These are phyloP conservation scores for Naganishia onofrii DNA, from an alignment of 768 basidiomycete species.

Conservation along the genomic window DNA sequence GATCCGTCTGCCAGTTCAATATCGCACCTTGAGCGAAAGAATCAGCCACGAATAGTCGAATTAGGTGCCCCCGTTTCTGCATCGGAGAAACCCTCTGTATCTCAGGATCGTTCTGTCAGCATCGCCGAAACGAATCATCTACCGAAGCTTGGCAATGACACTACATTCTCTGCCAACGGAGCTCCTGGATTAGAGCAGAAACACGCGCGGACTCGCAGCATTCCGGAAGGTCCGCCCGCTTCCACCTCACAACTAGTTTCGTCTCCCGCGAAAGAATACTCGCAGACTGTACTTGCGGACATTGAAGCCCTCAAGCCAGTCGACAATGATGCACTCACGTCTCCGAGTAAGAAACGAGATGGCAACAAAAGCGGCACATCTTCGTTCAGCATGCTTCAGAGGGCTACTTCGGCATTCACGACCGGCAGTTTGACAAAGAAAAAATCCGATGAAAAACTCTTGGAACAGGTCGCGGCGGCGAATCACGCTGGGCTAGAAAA, in stretches of 20 bases:
- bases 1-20: not conserved
- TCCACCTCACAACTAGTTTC: not conserved
- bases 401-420: conserved; percentile 75
- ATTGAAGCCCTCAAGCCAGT: conserved; percentile 24
- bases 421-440: conserved; percentile 69
- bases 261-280: not conserved
- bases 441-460: conserved; percentile 72
- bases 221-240: not conserved
- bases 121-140: not conserved
- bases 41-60: not conserved
- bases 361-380: conserved; percentile 70
- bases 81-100: not conserved
- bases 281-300: not conserved
- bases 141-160: not conserved
- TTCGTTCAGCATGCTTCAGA: conserved; percentile 93
- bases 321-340: conserved; percentile 1
- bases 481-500: conserved; percentile 30
- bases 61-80: not conserved
- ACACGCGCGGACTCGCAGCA: not conserved
- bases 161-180: not conserved
- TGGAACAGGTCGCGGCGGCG: conserved; percentile 34
- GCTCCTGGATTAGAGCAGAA: not conserved
- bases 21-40: not conserved
- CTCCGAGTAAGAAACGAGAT: conserved; percentile 53
- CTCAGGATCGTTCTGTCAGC: not conserved